Percentiles rank a stretch among this genome's conserved stretches.
Evolutionary conservation across 2,329 filamentous ascomycete species (phyloP).

Genomic region (Aspergillus japonicus): DNA sequence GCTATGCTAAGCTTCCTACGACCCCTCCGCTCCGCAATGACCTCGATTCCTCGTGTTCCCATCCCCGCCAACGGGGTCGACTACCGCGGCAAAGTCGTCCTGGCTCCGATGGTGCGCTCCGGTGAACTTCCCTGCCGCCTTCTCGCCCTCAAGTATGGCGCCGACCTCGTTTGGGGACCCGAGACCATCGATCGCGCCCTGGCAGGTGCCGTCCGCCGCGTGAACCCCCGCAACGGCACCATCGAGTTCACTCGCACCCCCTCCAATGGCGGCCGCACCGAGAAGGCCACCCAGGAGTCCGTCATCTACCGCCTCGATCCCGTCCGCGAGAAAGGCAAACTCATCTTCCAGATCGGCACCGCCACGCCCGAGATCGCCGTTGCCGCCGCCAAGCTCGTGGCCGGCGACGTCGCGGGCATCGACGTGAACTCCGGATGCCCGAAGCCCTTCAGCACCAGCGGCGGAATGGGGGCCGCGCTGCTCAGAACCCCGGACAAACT

Average conservation of each 20-base stretch:
- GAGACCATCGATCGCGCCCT: constrained; percentile 92
- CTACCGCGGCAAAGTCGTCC: constrained; percentile 88
- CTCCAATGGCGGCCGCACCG: constrained; percentile 60
- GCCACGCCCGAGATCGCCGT: constrained; percentile 80
- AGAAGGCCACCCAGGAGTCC: constrained; percentile 52
- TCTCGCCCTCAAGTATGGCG: constrained; percentile 87
- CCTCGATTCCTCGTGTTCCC: constrained; percentile 65
- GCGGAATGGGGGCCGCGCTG: constrained; percentile 93
- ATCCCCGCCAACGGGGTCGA: constrained; percentile 88
- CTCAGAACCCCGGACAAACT: constrained; percentile 81
- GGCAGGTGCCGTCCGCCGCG: constrained; percentile 76
- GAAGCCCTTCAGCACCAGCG: constrained; percentile 89
- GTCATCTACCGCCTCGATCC: constrained; percentile 85
- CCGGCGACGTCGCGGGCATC: constrained; percentile 84
- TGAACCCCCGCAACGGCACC: constrained; percentile 73
- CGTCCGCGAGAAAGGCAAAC: constrained; percentile 66
- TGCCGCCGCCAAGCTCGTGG: constrained; percentile 77
- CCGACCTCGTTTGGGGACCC: constrained; percentile 95
- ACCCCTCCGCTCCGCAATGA: constrained; percentile 56
- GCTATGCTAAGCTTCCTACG: constrained; percentile 39
- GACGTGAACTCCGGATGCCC: constrained; percentile 98
- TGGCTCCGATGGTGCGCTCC: constrained; percentile 97
- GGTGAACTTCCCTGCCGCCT: constrained; percentile 90
- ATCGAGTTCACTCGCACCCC: constrained; percentile 81
- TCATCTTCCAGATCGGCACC: constrained; percentile 93